Percentiles rank a stretch among this genome's conserved stretches.
Evolutionary conservation across 257 asterid species (phyloP).

Genomic region (Thymus quinquecostatus): DNA sequence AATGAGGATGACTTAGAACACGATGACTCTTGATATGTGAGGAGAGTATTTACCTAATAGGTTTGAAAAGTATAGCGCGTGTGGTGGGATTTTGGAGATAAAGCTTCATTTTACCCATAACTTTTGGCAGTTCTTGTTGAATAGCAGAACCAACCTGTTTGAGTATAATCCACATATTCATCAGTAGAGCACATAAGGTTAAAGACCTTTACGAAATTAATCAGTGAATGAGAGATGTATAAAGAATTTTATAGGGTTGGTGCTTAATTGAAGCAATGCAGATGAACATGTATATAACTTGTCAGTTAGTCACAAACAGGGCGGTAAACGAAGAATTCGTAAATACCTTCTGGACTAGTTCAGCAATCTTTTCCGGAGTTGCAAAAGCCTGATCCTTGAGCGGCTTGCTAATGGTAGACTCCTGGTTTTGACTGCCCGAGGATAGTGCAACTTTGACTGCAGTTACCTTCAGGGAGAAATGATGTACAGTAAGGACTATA

Average conservation of each 20-base stretch:
- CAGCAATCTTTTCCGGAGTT: constrained; percentile 87
- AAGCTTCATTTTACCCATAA: constrained; percentile 91
- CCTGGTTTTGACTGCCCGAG: constrained; percentile 67
- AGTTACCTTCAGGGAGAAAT: constrained; percentile 67
- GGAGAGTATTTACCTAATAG: constrained; percentile 74
- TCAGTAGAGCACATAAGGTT: background rate
- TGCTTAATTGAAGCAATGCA: too few relatives aligned
- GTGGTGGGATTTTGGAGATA: constrained; percentile 95
- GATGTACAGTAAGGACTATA: constrained; percentile 24
- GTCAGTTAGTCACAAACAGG: too few relatives aligned
- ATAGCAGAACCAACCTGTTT: constrained; percentile 75
- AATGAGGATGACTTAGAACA: background rate
- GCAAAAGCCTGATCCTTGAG: constrained; percentile 96
- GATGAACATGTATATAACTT: too few relatives aligned
- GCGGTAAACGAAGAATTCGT: background rate
- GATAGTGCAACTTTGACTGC: constrained; percentile 88
- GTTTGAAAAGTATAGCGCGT: constrained; percentile 90
- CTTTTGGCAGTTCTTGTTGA: constrained; percentile 79
- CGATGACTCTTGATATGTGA: background rate
- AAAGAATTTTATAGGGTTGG: background rate
- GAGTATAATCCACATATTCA: background rate
- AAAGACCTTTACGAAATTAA: background rate
- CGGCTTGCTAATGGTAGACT: constrained; percentile 70
- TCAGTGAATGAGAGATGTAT: background rate
- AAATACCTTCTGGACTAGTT: constrained; percentile 85